Evolutionary conservation across 371 early-diverging fungal species (phyloP).

Genomic region (Haplosporangium sp.): DNA sequence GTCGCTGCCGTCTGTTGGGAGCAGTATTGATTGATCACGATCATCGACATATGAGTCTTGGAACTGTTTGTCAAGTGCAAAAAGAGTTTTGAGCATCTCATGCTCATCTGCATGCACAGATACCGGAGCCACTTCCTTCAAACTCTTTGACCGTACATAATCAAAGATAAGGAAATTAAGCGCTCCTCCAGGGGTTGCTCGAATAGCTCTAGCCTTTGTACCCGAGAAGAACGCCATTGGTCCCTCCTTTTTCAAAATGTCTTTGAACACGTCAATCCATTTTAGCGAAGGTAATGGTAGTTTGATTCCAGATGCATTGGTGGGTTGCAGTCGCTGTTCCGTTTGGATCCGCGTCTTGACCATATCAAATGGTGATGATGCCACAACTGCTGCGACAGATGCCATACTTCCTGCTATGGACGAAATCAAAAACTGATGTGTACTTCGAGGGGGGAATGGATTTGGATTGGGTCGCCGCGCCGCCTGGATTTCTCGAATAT

Average conservation of each 20-base stretch:
- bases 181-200: constrained; percentile 46
- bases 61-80: constrained; percentile 27
- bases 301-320: constrained; percentile 41
- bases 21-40: not conserved
- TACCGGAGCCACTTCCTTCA: constrained; percentile 18
- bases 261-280: constrained; percentile 40
- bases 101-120: constrained; percentile 14
- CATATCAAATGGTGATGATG: constrained; percentile 39
- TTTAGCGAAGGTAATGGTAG: constrained; percentile 30
- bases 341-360: constrained; percentile 51
- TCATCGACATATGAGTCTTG: not conserved
- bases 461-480: constrained; percentile 19
- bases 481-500: constrained; percentile 33
- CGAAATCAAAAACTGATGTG: constrained; percentile 41
- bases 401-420: constrained; percentile 44
- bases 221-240: constrained; percentile 45
- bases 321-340: constrained; percentile 37
- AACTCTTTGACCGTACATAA: constrained; percentile 35
- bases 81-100: constrained; percentile 27
- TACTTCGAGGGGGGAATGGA: constrained; percentile 26
- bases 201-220: constrained; percentile 33
- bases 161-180: constrained; percentile 55
- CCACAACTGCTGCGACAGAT: constrained; percentile 38
- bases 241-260: constrained; percentile 41
- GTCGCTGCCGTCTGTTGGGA: not conserved